A percentile compares a stretch with the other conserved stretches of the same genome.
Conservation (phyloP, 176 grass and related monocot genomes). For the Echinochloa phyllopogon region DNA sequence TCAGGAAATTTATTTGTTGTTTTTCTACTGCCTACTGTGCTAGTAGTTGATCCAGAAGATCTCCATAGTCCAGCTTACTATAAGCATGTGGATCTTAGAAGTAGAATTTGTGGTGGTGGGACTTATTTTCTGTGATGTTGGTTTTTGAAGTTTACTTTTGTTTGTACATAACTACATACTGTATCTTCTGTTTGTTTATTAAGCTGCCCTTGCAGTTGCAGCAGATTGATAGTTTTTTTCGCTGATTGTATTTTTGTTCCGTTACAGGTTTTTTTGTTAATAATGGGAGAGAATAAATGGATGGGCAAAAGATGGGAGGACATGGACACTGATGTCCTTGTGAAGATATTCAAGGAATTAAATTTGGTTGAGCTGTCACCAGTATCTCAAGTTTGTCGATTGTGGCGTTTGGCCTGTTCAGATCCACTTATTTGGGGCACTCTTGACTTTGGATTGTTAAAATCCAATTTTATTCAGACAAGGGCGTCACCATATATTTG, state of each 20-base stretch:
- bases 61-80: background rate
- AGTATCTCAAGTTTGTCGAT: slow-evolving; percentile 80
- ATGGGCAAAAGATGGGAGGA: slow-evolving; percentile 94
- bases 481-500: slow-evolving; percentile 88
- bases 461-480: slow-evolving; percentile 94
- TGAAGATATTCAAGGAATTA: slow-evolving; percentile 96
- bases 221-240: slow-evolving; percentile 24
- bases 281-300: slow-evolving; percentile 82
- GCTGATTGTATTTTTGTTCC: slow-evolving; percentile 31
- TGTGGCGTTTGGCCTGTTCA: slow-evolving; percentile 83
- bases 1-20: slow-evolving; percentile 14
- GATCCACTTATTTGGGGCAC: slow-evolving; percentile 95
- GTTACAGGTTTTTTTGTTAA: slow-evolving; percentile 47
- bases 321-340: slow-evolving; percentile 96
- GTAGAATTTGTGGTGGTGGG: slow-evolving; percentile 6
- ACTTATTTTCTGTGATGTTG: slow-evolving; percentile 13
- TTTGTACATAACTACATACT: background rate
- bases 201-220: background rate
- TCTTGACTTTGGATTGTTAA: slow-evolving; percentile 79
- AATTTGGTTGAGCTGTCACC: slow-evolving; percentile 89
- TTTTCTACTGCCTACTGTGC: background rate
- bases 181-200: slow-evolving; percentile 13
- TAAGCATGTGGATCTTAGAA: background rate
- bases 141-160: slow-evolving; percentile 23
- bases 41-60: slow-evolving; percentile 14